phyloP scores from a whole-genome alignment of 805 yeast species.

The Candida palmyrensis region DNA sequence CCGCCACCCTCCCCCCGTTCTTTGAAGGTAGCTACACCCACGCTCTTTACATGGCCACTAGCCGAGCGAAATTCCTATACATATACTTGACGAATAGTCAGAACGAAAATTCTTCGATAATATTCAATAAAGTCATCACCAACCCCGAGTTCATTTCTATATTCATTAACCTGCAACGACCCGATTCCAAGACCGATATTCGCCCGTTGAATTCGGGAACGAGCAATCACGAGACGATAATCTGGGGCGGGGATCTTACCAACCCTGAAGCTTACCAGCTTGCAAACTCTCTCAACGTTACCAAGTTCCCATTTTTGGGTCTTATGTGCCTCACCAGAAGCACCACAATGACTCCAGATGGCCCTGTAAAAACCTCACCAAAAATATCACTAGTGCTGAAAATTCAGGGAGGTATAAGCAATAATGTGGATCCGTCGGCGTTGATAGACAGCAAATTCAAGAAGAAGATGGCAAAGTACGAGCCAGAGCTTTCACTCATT shows the following conservation, averaged over 20 bases:
- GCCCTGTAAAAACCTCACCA: conserved; percentile 48
- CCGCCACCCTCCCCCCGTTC: conserved; percentile 34
- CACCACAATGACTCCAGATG: conserved; percentile 49
- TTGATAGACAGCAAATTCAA: conserved; percentile 36
- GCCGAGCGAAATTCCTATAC: conserved; percentile 65
- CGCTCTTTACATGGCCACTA: conserved; percentile 66
- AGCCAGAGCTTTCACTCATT: conserved; percentile 54
- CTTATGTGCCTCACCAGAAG: conserved; percentile 64
- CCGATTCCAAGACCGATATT: too few species aligned
- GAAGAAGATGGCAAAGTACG: conserved; percentile 49
- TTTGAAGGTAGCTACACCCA: conserved; percentile 76
- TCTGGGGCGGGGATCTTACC: conserved; percentile 89
- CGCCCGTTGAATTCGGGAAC: conserved; percentile 18
- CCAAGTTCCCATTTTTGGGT: conserved; percentile 79
- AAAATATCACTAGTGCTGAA: conserved; percentile 57
- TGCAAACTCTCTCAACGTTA: conserved; percentile 65
- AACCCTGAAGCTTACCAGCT: conserved; percentile 81
- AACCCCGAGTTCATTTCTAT: conserved; percentile 42
- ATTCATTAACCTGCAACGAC: conserved; percentile 30
- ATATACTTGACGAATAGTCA: conserved; percentile 70
- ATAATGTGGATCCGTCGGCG: conserved; percentile 27
- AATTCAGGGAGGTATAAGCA: conserved; percentile 56
- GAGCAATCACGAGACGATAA: conserved; percentile 48
- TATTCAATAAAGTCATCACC: conserved; percentile 51
- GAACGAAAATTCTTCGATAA: conserved; percentile 54